Conservation (phyloP, 1,139 yeast species). For the Saccharomyces hybrid region DNA sequence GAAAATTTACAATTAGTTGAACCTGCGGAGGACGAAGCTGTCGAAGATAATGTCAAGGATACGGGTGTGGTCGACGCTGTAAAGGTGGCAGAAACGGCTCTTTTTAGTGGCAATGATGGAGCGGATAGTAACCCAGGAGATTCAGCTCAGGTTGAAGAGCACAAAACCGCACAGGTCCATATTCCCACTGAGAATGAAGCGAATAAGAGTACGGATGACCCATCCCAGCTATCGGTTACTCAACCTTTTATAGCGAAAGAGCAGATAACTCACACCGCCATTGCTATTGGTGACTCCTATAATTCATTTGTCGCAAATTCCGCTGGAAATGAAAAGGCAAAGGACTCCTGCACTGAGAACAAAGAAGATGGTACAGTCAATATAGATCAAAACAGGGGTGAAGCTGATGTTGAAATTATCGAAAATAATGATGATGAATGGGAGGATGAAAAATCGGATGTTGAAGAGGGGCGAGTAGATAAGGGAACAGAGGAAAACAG, state of each 20-base stretch:
- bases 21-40: neutral
- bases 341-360: neutral
- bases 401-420: neutral
- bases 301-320: neutral
- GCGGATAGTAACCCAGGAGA: neutral
- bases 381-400: neutral
- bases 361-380: neutral
- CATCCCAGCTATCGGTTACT: neutral
- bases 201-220: neutral
- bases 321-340: neutral
- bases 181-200: neutral
- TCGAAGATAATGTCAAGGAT: neutral
- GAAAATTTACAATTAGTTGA: constrained; percentile 16
- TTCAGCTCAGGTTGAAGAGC: neutral
- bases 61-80: neutral
- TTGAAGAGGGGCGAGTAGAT: neutral
- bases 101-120: neutral
- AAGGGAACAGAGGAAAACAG: neutral
- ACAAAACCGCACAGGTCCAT: neutral
- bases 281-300: neutral
- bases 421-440: neutral
- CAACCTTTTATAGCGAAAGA: neutral
- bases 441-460: neutral
- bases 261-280: neutral
- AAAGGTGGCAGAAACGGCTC: neutral